A percentile compares a stretch with the other conserved stretches of the same genome.
Evolutionary conservation across 73 alveolate species (phyloP).

Genomic region (Blepharisma japonicum): DNA sequence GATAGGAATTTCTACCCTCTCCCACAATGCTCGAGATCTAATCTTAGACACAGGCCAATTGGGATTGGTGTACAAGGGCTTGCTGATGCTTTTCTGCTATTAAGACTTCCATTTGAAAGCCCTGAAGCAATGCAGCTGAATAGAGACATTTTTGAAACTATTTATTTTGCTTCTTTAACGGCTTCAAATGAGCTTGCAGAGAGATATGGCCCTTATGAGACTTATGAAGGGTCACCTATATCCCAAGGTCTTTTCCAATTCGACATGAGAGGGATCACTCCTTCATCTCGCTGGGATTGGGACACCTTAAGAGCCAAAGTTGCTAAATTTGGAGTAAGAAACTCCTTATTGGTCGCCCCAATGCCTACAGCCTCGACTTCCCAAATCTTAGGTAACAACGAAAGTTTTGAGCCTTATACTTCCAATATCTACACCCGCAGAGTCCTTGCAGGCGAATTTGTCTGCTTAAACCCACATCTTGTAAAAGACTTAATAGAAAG

Average conservation of each 20-base stretch:
- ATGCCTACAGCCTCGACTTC: slow-evolving; percentile 98
- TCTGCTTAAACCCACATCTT: slow-evolving; percentile 86
- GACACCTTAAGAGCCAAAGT: slow-evolving; percentile 58
- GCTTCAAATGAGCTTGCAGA: slow-evolving; percentile 80
- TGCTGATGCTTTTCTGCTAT: slow-evolving; percentile 86
- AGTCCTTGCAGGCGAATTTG: slow-evolving; percentile 95
- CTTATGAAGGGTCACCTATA: slow-evolving; percentile 63
- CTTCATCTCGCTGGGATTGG: slow-evolving; percentile 66
- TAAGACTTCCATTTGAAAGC: slow-evolving; percentile 87
- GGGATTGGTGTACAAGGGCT: slow-evolving; percentile 95
- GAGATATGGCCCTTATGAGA: slow-evolving; percentile 69
- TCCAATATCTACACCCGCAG: slow-evolving; percentile 88
- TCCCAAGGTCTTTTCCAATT: slow-evolving; percentile 61
- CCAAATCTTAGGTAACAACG: slow-evolving; percentile 89
- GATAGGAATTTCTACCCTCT: slow-evolving; percentile 85
- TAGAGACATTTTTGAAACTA: slow-evolving; percentile 87
- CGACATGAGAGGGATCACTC: slow-evolving; percentile 63
- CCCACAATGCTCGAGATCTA: slow-evolving; percentile 85
- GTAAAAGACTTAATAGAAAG: slow-evolving; percentile 78
- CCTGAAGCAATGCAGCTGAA: slow-evolving; percentile 76
- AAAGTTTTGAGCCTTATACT: slow-evolving; percentile 94
- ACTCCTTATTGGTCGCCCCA: slow-evolving; percentile 94
- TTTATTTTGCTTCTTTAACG: slow-evolving; percentile 87
- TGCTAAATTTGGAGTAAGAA: slow-evolving; percentile 80
- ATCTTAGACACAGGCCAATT: slow-evolving; percentile 92